These are phyloP conservation scores for Elsinoe fawcettii DNA, from an alignment of 2,329 filamentous ascomycete genomes.

Conservation along the genomic window DNA sequence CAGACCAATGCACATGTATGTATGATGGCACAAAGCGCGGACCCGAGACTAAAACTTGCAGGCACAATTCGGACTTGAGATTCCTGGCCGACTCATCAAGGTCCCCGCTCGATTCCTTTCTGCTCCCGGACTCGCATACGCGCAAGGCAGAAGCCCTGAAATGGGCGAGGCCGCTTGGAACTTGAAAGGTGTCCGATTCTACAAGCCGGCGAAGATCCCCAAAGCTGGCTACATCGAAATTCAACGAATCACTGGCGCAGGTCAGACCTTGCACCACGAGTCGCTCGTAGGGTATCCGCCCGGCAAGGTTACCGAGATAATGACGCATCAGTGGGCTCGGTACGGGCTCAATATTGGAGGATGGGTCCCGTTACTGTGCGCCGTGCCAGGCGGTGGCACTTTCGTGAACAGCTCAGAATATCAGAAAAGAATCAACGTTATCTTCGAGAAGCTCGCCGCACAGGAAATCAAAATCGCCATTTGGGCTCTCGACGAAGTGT, in stretches of 20 bases:
- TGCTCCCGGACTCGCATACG: constrained; percentile 56
- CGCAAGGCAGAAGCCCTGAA: constrained; percentile 17
- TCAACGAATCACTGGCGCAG: background rate
- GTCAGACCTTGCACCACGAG: no score
- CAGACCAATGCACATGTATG: background rate
- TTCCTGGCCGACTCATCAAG: constrained; percentile 57
- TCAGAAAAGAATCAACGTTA: background rate
- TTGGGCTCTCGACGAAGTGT: background rate
- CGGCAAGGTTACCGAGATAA: no score
- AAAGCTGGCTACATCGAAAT: constrained; percentile 44
- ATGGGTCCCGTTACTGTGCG: background rate
- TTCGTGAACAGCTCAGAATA: background rate
- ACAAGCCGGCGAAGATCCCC: constrained; percentile 42
- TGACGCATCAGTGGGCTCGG: background rate
- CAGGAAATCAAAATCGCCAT: background rate
- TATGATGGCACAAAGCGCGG: background rate
- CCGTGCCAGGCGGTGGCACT: background rate
- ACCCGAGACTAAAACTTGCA: background rate
- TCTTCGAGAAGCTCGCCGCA: background rate
- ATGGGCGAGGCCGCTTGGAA: constrained; percentile 28
- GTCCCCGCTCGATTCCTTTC: constrained; percentile 63
- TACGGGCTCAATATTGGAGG: background rate
- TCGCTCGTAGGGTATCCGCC: no score
- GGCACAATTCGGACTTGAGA: constrained; percentile 53
- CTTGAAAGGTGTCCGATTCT: constrained; percentile 44